A percentile compares a stretch with the other conserved stretches of the same genome.
Evolutionary conservation across 2,329 filamentous ascomycete genomes (phyloP).

Genomic region (Coniochaeta sp.): DNA sequence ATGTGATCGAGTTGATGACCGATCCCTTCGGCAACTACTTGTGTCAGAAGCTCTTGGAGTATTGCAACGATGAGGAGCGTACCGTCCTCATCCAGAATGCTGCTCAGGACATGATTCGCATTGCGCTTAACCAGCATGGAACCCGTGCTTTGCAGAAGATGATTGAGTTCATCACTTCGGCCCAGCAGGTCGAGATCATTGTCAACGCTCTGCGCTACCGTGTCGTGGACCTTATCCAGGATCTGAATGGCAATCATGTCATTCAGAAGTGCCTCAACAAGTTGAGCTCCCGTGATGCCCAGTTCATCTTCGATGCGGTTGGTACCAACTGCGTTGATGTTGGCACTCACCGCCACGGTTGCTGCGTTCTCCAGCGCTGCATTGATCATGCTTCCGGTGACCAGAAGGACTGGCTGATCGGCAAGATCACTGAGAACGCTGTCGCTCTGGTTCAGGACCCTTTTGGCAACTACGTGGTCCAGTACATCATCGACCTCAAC

Average conservation of each 20-base stretch:
- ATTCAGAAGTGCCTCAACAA: constrained; percentile 99
- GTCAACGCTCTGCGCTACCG: constrained; percentile 74
- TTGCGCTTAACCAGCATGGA: constrained; percentile 94
- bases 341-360: constrained; percentile 94
- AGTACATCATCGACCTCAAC: constrained; percentile 95
- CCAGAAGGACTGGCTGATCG: constrained; percentile 82
- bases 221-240: constrained; percentile 92
- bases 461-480: constrained; percentile 97
- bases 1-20: constrained; percentile 97
- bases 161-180: constrained; percentile 92
- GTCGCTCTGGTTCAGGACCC: constrained; percentile 88
- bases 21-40: constrained; percentile 99
- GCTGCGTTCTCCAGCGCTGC: constrained; percentile 95
- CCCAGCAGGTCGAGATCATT: constrained; percentile 78
- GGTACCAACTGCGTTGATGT: constrained; percentile 81
- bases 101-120: constrained; percentile 77
- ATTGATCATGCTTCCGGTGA: constrained; percentile 91
- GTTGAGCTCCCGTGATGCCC: constrained; percentile 71
- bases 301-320: constrained; percentile 96
- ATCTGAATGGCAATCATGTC: constrained; percentile 96
- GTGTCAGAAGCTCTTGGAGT: constrained; percentile 96
- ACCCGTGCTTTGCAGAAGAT: constrained; percentile 97
- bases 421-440: constrained; percentile 82
- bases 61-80: constrained; percentile 89
- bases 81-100: constrained; percentile 89